These are phyloP conservation scores for Trichosanthes cucumerina DNA, from an alignment of 306 rosid species.

Conservation along the genomic window DNA sequence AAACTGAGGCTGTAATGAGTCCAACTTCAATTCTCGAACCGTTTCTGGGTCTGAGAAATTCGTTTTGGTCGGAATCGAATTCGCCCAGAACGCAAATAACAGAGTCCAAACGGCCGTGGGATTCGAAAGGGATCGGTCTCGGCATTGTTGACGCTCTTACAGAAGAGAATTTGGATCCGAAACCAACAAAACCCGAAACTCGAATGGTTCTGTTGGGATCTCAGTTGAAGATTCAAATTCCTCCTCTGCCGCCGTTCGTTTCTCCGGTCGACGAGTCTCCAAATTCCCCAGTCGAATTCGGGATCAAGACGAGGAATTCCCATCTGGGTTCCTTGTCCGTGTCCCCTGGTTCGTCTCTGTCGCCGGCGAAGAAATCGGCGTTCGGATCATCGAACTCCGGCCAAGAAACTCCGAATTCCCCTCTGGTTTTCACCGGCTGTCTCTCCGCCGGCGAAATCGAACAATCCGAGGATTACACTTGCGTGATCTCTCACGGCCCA, in stretches of 20 bases:
- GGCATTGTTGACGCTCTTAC: constrained; percentile 66
- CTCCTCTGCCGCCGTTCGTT: constrained; percentile 20
- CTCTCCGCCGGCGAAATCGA: constrained; percentile 67
- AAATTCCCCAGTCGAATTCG: constrained; percentile 22
- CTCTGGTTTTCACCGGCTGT: constrained; percentile 29
- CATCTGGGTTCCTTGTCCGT: constrained; percentile 31
- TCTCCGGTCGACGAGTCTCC: constrained; percentile 24
- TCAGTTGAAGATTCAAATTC: constrained; percentile 68
- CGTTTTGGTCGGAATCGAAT: constrained; percentile 48
- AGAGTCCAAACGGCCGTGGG: constrained; percentile 48
- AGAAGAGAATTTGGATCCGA: constrained; percentile 29
- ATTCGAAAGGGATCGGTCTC: constrained; percentile 60
- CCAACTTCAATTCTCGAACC: constrained; percentile 81
- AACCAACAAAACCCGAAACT: constrained; percentile 26
- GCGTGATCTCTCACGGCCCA: constrained; percentile 67
- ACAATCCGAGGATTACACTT: constrained; percentile 81
- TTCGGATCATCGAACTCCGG: constrained; percentile 19
- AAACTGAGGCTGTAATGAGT: constrained; percentile 54
- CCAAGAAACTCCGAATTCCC: constrained; percentile 18
- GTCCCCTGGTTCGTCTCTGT: constrained; percentile 21
- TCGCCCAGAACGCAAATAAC: constrained; percentile 31
- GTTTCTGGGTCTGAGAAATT: constrained; percentile 37
- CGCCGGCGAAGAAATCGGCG: constrained; percentile 29
- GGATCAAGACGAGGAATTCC: constrained; percentile 25
- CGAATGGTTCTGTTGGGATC: constrained; percentile 73